These are phyloP conservation scores for Fusarium tuaranense DNA, from an alignment of 2,329 filamentous ascomycete species.

Conservation along the genomic window DNA sequence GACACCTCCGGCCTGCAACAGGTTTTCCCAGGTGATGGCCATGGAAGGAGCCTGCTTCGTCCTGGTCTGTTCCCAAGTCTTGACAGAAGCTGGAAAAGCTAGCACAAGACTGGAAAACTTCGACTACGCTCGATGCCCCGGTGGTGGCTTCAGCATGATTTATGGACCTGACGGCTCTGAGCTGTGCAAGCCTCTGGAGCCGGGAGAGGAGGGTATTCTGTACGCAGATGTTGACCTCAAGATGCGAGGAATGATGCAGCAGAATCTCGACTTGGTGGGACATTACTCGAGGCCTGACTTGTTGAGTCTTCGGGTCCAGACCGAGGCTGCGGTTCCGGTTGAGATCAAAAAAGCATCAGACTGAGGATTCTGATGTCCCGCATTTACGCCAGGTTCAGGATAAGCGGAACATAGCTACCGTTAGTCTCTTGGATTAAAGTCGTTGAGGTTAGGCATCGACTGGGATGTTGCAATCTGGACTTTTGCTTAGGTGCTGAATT, in stretches of 20 bases:
- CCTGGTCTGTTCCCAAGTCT: background rate
- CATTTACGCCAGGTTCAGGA: too few species aligned
- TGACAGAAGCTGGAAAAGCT: background rate
- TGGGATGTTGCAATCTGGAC: too few species aligned
- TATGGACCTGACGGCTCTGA: background rate
- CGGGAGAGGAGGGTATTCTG: background rate
- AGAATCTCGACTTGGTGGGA: background rate
- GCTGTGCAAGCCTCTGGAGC: background rate
- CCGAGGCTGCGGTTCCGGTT: background rate
- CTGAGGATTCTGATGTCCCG: background rate
- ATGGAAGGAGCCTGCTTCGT: conserved; percentile 2
- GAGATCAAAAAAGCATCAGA: background rate
- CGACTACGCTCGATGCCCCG: background rate
- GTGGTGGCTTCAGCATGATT: background rate
- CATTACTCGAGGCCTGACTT: background rate
- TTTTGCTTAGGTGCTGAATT: too few species aligned
- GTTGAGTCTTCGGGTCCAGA: background rate
- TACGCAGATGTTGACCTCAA: background rate
- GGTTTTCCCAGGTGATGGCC: background rate
- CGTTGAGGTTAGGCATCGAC: too few species aligned
- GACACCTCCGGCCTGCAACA: background rate
- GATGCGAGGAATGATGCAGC: background rate
- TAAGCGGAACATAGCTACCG: too few species aligned
- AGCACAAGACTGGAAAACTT: background rate
- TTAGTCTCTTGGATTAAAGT: too few species aligned